phyloP scores from a whole-genome alignment of 2,329 filamentous ascomycete species.

The Fusarium beomiforme region DNA sequence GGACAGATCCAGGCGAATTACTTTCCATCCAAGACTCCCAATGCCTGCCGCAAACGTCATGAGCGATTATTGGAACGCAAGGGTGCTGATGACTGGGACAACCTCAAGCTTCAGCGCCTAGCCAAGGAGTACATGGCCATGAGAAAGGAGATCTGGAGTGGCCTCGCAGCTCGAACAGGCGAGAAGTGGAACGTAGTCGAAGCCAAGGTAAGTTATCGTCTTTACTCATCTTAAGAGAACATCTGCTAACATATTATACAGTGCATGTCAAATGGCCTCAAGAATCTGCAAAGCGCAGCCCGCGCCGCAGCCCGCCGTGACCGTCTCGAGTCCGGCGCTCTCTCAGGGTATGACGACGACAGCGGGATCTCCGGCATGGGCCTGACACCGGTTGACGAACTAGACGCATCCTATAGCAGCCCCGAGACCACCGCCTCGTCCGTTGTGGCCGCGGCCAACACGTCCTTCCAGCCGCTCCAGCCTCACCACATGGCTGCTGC shows the following conservation, averaged over 20 bases:
- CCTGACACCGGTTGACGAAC: constrained; percentile 67
- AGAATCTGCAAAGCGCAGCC: constrained; percentile 78
- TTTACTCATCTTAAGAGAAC: fast-evolving
- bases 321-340: constrained; percentile 60
- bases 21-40: constrained; percentile 81
- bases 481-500: constrained; percentile 37
- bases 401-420: constrained; percentile 67
- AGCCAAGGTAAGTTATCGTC: constrained; percentile 61
- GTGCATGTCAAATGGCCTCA: constrained; percentile 87
- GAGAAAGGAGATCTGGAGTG: constrained; percentile 83
- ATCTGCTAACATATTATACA: constrained; percentile 49
- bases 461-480: constrained; percentile 44
- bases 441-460: constrained; percentile 52
- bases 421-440: constrained; percentile 60
- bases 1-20: constrained; percentile 78
- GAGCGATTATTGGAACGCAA: constrained; percentile 83
- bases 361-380: constrained; percentile 73
- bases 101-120: constrained; percentile 76
- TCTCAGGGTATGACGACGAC: constrained; percentile 71
- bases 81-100: constrained; percentile 82
- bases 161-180: constrained; percentile 77
- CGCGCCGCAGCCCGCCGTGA: constrained; percentile 74
- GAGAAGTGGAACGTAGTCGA: constrained; percentile 83
- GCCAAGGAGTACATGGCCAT: constrained; percentile 82
- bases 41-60: constrained; percentile 90